Base-by-base conservation (phyloP, 257 asterid species). In the Penstemon newberryi region DNA sequence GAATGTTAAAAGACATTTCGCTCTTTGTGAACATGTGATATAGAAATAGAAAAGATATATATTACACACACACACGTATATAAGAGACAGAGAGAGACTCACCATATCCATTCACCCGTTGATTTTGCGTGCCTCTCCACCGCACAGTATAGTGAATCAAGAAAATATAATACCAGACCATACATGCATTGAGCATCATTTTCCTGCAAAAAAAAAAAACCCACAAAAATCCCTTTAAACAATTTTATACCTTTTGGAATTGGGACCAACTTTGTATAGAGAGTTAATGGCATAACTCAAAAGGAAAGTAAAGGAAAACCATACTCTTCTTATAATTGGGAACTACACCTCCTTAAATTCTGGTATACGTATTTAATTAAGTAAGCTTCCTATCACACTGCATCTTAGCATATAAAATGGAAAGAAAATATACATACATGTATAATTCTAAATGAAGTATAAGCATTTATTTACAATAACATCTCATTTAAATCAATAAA, bases 91-190 rank as follows among this genome's bases (percentile, higher is more conserved):
- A 59, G 42, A 52, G 56, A 61, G 70, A 82, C 92, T 72, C 61
- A 93, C 99, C 91, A 81, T 71, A 72, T 80, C 97, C 97, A 93
- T 90, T 93, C 99, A 52, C 95, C 96, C 4, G 99, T 88, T 47
- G 84, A 91, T 68, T 73, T 80, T 42, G 99, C 99, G 50, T 89
- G 97, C 65, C 82, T 74, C 87, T 90, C 97, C 82, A 89, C 95
- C 3, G 87, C 86, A 74, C 82, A 65, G 73, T 89, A 78, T 15
- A 93, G 81, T 76, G 95, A 87, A 79, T 93, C 97, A 66, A 93
- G 88, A 79, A 86, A 79, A 79, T 81, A 93, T 77, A 93, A 77
- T 49, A 77, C 84, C 81, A 90, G 75, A 36, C 97, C 99, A 4
- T 84, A 88, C 86, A 77, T 87, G 83, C 92, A 85, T 69, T 93